A percentile compares a stretch with the other conserved stretches of the same genome.
phyloP scores from a whole-genome alignment of 805 yeast genomes.

The Geotrichum ghanense region DNA sequence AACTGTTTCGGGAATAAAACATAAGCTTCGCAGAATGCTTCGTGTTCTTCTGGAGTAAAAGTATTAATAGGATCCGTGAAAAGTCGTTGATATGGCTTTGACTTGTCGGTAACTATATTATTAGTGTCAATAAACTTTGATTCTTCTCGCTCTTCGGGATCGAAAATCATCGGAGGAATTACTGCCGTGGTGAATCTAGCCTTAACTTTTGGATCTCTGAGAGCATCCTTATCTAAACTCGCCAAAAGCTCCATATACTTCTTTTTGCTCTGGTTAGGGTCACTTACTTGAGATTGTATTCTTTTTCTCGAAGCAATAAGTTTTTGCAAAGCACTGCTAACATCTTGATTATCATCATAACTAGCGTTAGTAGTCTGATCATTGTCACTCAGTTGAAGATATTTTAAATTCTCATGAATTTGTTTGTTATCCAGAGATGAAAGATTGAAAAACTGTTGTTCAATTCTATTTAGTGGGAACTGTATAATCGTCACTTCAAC shows the following conservation, averaged over 20 bases:
- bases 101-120: conserved; percentile 58
- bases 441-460: conserved; percentile 13
- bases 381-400: conserved; percentile 4
- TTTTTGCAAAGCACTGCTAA: background rate
- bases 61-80: conserved; percentile 57
- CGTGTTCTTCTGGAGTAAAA: conserved; percentile 69
- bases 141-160: conserved; percentile 40
- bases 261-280: conserved; percentile 71
- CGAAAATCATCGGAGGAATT: conserved; percentile 65
- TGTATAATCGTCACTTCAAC: background rate
- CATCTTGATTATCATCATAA: background rate
- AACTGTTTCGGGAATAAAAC: conserved; percentile 75
- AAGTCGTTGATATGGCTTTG: conserved; percentile 52
- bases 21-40: conserved; percentile 69
- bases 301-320: background rate
- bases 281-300: conserved; percentile 33
- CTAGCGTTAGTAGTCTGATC: background rate
- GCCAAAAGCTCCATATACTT: conserved; percentile 71
- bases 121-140: conserved; percentile 52
- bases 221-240: conserved; percentile 55
- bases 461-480: conserved; percentile 12
- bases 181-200: conserved; percentile 77
- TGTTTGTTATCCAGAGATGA: conserved; percentile 6
- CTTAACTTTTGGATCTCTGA: conserved; percentile 63
- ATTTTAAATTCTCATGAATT: conserved; percentile 9